Conservation (phyloP, 306 rosid species). For the Begonia masoniana region DNA sequence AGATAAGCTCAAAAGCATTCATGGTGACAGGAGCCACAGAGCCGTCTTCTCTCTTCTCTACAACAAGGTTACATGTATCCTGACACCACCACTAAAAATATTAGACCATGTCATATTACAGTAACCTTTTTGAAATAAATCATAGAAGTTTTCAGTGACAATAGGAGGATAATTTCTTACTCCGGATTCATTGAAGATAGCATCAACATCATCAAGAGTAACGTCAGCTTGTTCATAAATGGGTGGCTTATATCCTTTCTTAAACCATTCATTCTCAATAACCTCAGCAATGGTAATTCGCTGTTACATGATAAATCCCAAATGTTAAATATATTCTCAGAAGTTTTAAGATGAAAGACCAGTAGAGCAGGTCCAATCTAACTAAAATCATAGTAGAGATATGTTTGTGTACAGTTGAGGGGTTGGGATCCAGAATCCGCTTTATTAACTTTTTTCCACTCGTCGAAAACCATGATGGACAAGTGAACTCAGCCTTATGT, state of each 20-base stretch:
- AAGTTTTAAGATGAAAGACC: slow-evolving; percentile 3
- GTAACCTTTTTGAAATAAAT: slow-evolving; percentile 3
- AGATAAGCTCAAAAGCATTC: slow-evolving; percentile 97
- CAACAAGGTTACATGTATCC: slow-evolving; percentile 61
- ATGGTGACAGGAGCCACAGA: slow-evolving; percentile 52
- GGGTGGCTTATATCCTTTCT: slow-evolving; percentile 84
- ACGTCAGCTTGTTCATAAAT: slow-evolving; percentile 62
- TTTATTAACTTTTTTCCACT: slow-evolving; percentile 75
- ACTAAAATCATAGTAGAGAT: slow-evolving; percentile 1
- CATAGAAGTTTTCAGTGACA: background rate
- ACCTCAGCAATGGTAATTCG: slow-evolving; percentile 70
- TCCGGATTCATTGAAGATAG: slow-evolving; percentile 48
- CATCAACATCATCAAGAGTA: slow-evolving; percentile 62
- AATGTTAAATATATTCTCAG: background rate
- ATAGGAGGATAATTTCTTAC: slow-evolving; percentile 27
- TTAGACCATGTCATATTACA: background rate
- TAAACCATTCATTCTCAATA: slow-evolving; percentile 91
- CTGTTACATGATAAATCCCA: slow-evolving; percentile 33
- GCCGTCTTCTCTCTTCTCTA: slow-evolving; percentile 55
- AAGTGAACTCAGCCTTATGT: slow-evolving; percentile 71
- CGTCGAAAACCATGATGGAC: slow-evolving; percentile 94
- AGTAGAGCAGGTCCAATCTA: background rate
- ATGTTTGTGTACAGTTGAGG: slow-evolving; percentile 46
- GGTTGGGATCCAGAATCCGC: slow-evolving; percentile 86
- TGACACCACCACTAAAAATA: slow-evolving; percentile 14